phyloP scores from a whole-genome alignment of 73 alveolate genomes.

The Tetrahymena malaccensis region DNA sequence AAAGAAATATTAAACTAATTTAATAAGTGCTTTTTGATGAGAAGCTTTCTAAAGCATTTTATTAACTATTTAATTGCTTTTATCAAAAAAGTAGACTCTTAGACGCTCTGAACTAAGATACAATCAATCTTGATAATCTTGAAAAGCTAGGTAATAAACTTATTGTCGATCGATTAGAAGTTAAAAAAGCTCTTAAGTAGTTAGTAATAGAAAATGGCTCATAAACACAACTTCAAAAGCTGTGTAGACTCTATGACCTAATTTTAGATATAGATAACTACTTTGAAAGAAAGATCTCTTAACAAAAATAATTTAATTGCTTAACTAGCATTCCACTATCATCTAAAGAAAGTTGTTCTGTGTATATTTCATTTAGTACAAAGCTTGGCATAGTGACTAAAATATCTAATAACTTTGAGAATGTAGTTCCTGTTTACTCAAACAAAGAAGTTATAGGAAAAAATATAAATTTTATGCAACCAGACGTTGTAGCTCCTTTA shows the following conservation, averaged over 20 bases:
- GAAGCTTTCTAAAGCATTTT: background rate
- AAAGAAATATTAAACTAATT: too few species aligned
- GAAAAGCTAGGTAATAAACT: background rate
- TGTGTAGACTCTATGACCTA: background rate
- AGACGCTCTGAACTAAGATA: background rate
- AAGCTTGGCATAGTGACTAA: background rate
- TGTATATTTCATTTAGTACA: background rate
- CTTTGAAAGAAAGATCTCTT: background rate
- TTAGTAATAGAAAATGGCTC: background rate
- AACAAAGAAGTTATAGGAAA: background rate
- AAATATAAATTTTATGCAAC: background rate
- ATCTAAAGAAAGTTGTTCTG: background rate
- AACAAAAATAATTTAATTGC: background rate
- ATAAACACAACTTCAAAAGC: background rate
- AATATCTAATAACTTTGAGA: background rate
- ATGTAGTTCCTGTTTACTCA: background rate
- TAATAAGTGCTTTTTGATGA: background rate
- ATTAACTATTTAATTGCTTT: background rate
- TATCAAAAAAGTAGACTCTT: background rate
- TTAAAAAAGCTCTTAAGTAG: background rate
- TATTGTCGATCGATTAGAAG: background rate
- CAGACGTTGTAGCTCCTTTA: background rate
- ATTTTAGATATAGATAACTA: background rate
- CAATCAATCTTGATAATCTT: background rate
- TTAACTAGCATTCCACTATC: background rate